Conservation (phyloP, 2,329 filamentous ascomycete species). For the Aspergillus pseudotamarii region DNA sequence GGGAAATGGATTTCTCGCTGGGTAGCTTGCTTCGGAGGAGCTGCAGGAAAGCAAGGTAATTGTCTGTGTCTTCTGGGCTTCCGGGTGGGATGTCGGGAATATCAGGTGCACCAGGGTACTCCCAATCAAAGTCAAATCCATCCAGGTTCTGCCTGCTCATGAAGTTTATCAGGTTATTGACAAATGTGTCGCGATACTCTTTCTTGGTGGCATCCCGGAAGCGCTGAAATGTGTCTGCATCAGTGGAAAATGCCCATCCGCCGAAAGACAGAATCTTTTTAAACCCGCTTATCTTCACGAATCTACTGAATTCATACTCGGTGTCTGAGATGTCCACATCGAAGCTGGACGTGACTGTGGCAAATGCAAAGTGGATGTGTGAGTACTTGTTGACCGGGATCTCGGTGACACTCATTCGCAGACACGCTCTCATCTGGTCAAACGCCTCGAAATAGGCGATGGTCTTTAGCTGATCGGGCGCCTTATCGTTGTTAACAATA, state of each 20-base stretch:
- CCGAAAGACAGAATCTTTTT: slow-evolving; percentile 49
- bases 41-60: slow-evolving; percentile 40
- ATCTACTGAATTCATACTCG: slow-evolving; percentile 28
- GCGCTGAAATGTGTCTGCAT: slow-evolving; percentile 38
- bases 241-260: slow-evolving; percentile 48
- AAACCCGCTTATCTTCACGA: slow-evolving; percentile 29
- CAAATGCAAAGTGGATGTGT: slow-evolving; percentile 45
- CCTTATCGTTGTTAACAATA: slow-evolving; percentile 30
- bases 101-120: slow-evolving; percentile 39
- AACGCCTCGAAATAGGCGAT: slow-evolving; percentile 41
- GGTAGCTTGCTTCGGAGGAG: slow-evolving; percentile 24
- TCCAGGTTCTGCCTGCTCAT: slow-evolving; percentile 45
- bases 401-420: slow-evolving; percentile 18
- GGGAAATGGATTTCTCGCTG: slow-evolving; percentile 22
- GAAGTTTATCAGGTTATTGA: slow-evolving; percentile 42
- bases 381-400: slow-evolving; percentile 30
- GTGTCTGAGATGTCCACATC: slow-evolving; percentile 28
- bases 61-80: slow-evolving; percentile 29
- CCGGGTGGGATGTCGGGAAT: slow-evolving; percentile 39
- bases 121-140: slow-evolving; percentile 35
- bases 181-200: slow-evolving; percentile 20
- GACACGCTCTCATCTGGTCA: slow-evolving; percentile 34
- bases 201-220: slow-evolving; percentile 33
- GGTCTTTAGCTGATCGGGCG: slow-evolving; percentile 21
- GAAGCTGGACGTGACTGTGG: slow-evolving; percentile 34